Evolutionary conservation across 345 rosid genomes (phyloP).

Genomic region (Populus deltoides): DNA sequence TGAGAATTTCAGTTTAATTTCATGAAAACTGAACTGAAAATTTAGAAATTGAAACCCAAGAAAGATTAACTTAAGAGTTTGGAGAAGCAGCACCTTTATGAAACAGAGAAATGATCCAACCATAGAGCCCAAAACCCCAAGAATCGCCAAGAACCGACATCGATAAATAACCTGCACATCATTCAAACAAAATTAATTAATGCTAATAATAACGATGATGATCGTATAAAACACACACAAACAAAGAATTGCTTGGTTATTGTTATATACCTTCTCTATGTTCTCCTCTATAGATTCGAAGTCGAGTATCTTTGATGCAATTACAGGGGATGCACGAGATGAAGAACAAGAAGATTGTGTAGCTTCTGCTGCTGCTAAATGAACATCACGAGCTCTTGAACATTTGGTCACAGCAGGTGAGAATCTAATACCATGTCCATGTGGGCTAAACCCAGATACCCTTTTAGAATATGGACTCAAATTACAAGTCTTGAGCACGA

Average conservation of each 20-base stretch:
- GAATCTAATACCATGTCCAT: neutral
- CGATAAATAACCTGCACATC: conserved; percentile 51
- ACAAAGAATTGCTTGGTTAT: neutral
- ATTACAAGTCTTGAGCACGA: neutral
- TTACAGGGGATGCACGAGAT: conserved; percentile 21
- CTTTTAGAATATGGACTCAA: neutral
- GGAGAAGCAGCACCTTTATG: conserved; percentile 48
- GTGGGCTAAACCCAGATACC: neutral
- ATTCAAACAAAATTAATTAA: neutral
- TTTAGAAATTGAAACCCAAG: neutral
- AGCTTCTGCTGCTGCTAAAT: conserved; percentile 10
- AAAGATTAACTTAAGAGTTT: neutral
- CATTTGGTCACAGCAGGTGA: conserved; percentile 9
- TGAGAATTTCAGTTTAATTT: too few relatives aligned
- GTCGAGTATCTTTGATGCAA: conserved; percentile 19
- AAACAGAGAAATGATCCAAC: conserved; percentile 74
- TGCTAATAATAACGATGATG: neutral
- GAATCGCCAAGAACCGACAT: conserved; percentile 71
- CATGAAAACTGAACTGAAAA: too few relatives aligned
- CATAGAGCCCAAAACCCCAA: conserved; percentile 73
- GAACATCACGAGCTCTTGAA: conserved; percentile 8
- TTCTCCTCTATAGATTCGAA: conserved; percentile 48
- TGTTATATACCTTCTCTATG: conserved; percentile 56
- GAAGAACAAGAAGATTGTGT: conserved; percentile 5
- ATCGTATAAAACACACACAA: neutral